phyloP scores from a whole-genome alignment of 1,284 basidiomycete genomes.

The Microbotryum lychnidis-dioicae region DNA sequence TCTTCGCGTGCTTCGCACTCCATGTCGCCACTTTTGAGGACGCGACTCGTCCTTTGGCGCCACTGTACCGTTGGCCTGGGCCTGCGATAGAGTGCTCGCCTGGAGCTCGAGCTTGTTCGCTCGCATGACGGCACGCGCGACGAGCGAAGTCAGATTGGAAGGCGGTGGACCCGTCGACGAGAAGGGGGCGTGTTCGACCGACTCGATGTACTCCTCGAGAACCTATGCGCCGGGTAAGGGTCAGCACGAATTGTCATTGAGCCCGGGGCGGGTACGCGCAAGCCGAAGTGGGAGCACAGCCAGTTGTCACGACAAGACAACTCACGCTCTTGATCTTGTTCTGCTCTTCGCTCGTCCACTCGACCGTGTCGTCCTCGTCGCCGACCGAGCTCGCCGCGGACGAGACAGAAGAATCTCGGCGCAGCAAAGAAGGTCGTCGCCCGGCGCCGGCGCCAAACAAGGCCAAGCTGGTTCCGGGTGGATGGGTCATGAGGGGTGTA shows the following conservation, averaged over 20 bases:
- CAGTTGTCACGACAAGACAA: background rate
- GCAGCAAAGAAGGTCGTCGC: slow-evolving; percentile 1
- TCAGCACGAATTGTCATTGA: background rate
- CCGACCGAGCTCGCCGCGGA: slow-evolving; percentile 22
- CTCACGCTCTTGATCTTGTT: slow-evolving; percentile 17
- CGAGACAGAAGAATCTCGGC: slow-evolving; percentile 21
- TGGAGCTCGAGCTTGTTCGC: background rate
- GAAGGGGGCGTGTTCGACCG: slow-evolving; percentile 17
- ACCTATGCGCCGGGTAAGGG: background rate
- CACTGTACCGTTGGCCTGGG: background rate
- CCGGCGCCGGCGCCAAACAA: too few species aligned
- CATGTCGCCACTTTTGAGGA: slow-evolving; percentile 12
- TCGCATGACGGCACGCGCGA: slow-evolving; percentile 18
- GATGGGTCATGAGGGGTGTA: too few species aligned
- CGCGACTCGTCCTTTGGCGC: background rate
- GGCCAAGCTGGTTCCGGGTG: too few species aligned
- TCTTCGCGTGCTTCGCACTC: slow-evolving; percentile 15
- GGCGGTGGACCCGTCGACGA: slow-evolving; percentile 16
- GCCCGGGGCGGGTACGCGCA: too few species aligned
- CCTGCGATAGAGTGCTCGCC: background rate
- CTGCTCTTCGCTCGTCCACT: slow-evolving; percentile 23
- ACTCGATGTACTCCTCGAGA: slow-evolving; percentile 18
- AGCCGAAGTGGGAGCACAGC: too few species aligned
- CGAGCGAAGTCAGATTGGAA: slow-evolving; percentile 25
- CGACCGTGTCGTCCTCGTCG: slow-evolving; percentile 13